Base-by-base conservation (phyloP, 148 eudicot genomes). In the Nepenthes mirabilis region DNA sequence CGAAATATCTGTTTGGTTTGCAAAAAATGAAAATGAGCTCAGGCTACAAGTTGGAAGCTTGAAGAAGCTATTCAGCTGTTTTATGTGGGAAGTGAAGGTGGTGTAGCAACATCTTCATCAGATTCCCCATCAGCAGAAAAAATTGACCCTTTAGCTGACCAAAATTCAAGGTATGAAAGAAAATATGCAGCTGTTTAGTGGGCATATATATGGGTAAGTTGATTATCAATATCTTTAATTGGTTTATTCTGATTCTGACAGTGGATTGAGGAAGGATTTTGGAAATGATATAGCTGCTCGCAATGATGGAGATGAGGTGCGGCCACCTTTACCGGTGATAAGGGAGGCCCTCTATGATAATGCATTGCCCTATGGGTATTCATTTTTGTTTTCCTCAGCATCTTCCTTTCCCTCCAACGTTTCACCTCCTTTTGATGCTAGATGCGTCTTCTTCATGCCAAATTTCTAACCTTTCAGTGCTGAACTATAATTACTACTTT, bases 1-100 rank as follows among this genome's bases (percentile, higher is more conserved):
- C 55, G 37, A 51, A 36, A 14, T 6, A 9, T 60, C 57, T 52
- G 14, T 61, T 7, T 61, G 23, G 14, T 11, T 36, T 14, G 48
- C n/a, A 23, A 34, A 49, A 10, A 37, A 47, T 62, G 45, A 14
- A n/a, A 65, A 58, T 65, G 55, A 59, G 58, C 52, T 55, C 75
- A 93, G 99, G 91, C 99, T 65, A 86, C 99, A 56, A 73, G 89
- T 63, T 93, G 99, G 99, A 80, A 84, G 71, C 99, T 93, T 63
- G 99, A 93, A 36, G 96, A 93, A 64, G 99, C 99, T 57, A 79
- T 93, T 75, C 99, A 88, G 68, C 81, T 93, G n/a, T 93, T 80
- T 65, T 93, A 80, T 75, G 77, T 81, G 62, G 99, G 99, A 56
- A 79, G 75, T 82, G 97, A 89, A 58, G 78, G 80, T 68, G 86